Base-by-base conservation (phyloP, 208 protist species). In the Leishmania lainsoni region DNA sequence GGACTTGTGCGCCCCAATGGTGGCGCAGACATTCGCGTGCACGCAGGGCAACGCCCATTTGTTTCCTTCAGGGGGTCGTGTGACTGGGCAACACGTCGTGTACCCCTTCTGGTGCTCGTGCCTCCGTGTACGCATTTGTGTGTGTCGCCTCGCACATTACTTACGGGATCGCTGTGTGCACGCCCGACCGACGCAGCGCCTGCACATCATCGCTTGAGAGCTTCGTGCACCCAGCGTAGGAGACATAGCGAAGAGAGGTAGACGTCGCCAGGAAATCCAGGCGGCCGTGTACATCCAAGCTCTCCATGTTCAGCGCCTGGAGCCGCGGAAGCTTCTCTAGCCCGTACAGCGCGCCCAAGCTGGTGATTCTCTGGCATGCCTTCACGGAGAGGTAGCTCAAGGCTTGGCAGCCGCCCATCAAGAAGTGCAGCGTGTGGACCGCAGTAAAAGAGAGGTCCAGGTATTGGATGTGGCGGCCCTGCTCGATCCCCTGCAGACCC, bases 381-480 rank as follows among this genome's bases (percentile, higher is more conserved):
- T 74, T 72, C 42, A 92, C 76, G 51, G 83, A 81, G 9, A 92
- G 75, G 68, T 78, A 89, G 54, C 79, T 78, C 39, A 92, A 74
- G 22, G 75, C 75, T 1, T 56, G 80, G 70, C 81, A 90, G 48
- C 89, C 89, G 32, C 42, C 65, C 22, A 76, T 61, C 29, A 92
- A 79, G 39, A 84, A 89, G 49, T 65, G 54, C 2, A 92, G 75
- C 20, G 78, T 80, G 48, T 81, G 51, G 48, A 93, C 85, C 14
- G 79, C 81, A 9, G 83, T 89, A 35, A 79, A 87, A 35, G 86
- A 70, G 42, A 93, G 83, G 75, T 91, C 80, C 29, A 93, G 80
- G 77, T 91, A 89, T 65, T 78, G 59, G 39, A 94, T 81, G 17
- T 61, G 77, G 26, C 73, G 20, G 69, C 81, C 87, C 49, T 29